Evolutionary conservation across 129 eudicot species (phyloP).

Genomic region (Chrysanthemum makinoi): DNA sequence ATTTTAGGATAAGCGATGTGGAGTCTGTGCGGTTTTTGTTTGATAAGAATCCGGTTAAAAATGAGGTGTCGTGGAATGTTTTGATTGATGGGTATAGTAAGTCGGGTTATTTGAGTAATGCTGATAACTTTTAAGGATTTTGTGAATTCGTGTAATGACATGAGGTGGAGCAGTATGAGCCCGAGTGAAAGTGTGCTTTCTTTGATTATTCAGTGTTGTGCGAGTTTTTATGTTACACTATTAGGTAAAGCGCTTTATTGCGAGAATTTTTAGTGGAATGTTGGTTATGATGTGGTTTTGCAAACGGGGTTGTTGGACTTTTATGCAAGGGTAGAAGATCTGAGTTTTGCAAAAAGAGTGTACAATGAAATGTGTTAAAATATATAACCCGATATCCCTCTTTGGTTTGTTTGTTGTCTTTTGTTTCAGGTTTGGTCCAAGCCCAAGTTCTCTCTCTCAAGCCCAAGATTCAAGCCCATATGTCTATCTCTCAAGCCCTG

Average conservation of each 20-base stretch:
- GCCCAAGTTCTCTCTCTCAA: too few relatives aligned
- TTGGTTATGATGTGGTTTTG: too few relatives aligned
- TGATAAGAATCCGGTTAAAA: not conserved
- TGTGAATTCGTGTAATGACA: constrained; percentile 27
- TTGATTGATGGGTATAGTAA: constrained; percentile 48
- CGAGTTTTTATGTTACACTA: constrained; percentile 4
- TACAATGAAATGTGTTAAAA: too few relatives aligned
- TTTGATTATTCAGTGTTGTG: constrained; percentile 13
- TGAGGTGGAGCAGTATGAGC: constrained; percentile 26
- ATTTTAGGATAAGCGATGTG: not conserved
- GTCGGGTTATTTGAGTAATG: constrained; percentile 28
- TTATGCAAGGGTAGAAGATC: too few relatives aligned
- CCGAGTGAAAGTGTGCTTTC: constrained; percentile 32
- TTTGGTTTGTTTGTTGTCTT: too few relatives aligned
- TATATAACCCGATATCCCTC: too few relatives aligned
- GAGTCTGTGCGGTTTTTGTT: not conserved
- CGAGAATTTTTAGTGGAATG: not conserved
- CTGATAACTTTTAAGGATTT: constrained; percentile 34
- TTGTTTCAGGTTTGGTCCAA: too few relatives aligned
- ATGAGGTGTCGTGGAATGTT: constrained; percentile 40
- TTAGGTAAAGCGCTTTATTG: constrained; percentile 40
- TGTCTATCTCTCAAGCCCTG: too few relatives aligned
- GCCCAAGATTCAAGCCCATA: too few relatives aligned
- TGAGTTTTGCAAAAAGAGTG: too few relatives aligned
- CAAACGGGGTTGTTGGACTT: too few relatives aligned